Evolutionary conservation across 768 basidiomycete species (phyloP).

Genomic region (Imleria badia): DNA sequence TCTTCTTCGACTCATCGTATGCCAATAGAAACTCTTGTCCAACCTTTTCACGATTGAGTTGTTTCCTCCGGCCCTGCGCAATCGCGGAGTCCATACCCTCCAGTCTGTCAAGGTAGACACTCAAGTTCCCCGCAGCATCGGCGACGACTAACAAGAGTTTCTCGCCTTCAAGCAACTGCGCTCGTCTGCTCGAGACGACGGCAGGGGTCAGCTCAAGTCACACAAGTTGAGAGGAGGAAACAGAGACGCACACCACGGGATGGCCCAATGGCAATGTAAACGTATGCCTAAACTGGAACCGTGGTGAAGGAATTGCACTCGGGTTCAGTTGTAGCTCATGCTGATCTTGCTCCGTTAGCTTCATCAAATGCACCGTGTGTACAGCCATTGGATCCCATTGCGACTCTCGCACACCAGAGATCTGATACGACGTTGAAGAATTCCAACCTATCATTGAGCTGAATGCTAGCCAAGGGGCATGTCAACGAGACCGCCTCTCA

Average conservation of each 20-base stretch:
- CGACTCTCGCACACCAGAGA: constrained; percentile 6
- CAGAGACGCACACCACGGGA: constrained; percentile 17
- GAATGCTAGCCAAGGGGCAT: no score
- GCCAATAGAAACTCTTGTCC: constrained; percentile 46
- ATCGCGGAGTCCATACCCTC: constrained; percentile 35
- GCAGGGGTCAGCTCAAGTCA: background rate
- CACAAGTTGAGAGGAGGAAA: no score
- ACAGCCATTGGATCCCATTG: constrained; percentile 15
- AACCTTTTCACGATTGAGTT: constrained; percentile 45
- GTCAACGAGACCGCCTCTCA: no score
- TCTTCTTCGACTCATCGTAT: constrained; percentile 51
- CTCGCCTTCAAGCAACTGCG: constrained; percentile 42
- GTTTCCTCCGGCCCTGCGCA: constrained; percentile 24
- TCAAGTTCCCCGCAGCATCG: constrained; percentile 33
- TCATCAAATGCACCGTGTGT: constrained; percentile 28
- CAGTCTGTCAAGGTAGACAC: constrained; percentile 40
- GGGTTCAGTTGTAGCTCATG: constrained; percentile 28
- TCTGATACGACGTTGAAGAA: background rate
- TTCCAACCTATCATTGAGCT: no score
- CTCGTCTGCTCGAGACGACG: constrained; percentile 22
- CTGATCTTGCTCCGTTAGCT: constrained; percentile 28
- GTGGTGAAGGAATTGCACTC: constrained; percentile 21
- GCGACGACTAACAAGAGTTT: constrained; percentile 43
- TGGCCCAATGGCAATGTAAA: constrained; percentile 22
- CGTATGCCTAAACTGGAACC: constrained; percentile 10